phyloP scores from a whole-genome alignment of 441 rosid species.

The Mallotus repandus region DNA sequence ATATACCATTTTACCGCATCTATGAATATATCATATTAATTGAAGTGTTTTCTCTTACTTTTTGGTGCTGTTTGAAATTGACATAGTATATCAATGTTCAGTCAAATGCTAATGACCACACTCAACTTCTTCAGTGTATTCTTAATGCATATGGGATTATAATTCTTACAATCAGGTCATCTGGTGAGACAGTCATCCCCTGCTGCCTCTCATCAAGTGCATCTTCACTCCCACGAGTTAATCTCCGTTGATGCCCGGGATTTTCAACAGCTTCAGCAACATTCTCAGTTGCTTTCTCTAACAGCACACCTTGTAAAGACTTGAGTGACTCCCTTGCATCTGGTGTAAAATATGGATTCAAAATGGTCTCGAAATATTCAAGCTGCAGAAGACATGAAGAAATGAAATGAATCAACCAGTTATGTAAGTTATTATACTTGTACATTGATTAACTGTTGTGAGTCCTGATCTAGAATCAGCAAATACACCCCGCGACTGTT shows the following conservation, averaged over 20 bases:
- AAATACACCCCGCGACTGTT: background rate
- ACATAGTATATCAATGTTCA: background rate
- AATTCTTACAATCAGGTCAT: constrained; percentile 78
- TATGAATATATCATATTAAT: too few species aligned
- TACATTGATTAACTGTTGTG: background rate
- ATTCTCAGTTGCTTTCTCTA: constrained; percentile 88
- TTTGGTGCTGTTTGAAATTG: too few species aligned
- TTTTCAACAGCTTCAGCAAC: constrained; percentile 59
- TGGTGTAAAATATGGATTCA: constrained; percentile 73
- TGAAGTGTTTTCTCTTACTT: too few species aligned
- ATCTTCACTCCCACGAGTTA: constrained; percentile 96
- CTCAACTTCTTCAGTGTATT: background rate
- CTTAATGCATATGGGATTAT: background rate
- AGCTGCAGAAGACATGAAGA: constrained; percentile 58
- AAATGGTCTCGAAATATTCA: constrained; percentile 87
- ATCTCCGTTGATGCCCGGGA: constrained; percentile 74
- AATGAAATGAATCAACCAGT: background rate
- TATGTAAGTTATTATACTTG: background rate
- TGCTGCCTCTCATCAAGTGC: constrained; percentile 75
- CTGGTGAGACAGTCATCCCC: constrained; percentile 73
- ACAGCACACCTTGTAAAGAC: constrained; percentile 76
- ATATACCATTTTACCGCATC: background rate
- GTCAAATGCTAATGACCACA: background rate
- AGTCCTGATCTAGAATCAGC: background rate
- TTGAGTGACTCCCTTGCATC: constrained; percentile 82